Evolutionary conservation across 805 yeast genomes (phyloP), one percentile per base, ranked within the genome.

Genomic region (Allodekkera sacchari): DNA sequence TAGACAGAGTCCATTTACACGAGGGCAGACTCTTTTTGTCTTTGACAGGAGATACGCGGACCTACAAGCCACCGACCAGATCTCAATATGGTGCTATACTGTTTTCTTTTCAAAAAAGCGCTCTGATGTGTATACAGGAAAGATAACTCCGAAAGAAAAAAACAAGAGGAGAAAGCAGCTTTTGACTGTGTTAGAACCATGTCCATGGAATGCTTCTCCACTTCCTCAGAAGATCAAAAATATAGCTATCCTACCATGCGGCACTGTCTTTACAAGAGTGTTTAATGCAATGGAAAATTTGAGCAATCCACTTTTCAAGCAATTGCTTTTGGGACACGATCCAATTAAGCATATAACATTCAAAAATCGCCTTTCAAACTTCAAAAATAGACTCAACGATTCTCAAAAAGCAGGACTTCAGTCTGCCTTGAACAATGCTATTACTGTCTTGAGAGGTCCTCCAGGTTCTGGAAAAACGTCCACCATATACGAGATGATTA

Each of bases 391-490:
- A 57, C 35, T 83, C 23, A 85, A 84, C 47, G 65, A 63, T 0
- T 80, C 95, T 0, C 98, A 89, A 52, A 66, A 64, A 25, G 57
- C 63, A 3, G 96, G 97, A 0, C 73, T 88, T 5, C 61, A 63
- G 21, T 80, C 82, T 45, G 69, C 94, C 0, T 37, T 87, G 17
- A 82, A 82, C 45, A 72, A 77, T 14, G 49, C 62, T 51, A 29
- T 71, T 7, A 54, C 73, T 0, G 66, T 80, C 7, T 64, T 80
- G 7, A 85, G 80, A 44, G 89, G 89, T 1, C 89, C 88, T 1
- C 87, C 87, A 2, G 88, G 88, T 6, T 77, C 87, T 0, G 88
- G 88, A 16, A 79, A 79, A 49, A 88, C 96, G 0, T 80, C 80
- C 33, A 88, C 96, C 0, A 52, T 89, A 18, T 72, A 85, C 16